Evolutionary conservation across 2,329 filamentous ascomycete genomes (phyloP).

Genomic region (Clarireedia monteithiana): DNA sequence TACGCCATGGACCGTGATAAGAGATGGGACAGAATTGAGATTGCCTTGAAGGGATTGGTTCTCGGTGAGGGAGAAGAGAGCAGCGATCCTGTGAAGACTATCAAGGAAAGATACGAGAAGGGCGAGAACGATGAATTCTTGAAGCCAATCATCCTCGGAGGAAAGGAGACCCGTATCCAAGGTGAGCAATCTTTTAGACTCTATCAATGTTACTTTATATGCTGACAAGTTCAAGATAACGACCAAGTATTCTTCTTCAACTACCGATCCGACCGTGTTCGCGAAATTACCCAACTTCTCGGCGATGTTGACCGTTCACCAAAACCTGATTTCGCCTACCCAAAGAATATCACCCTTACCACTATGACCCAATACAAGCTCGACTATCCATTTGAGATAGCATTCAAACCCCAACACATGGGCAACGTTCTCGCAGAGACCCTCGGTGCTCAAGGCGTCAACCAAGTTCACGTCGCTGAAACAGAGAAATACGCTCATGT

Average conservation of each 20-base stretch:
- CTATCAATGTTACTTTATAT: background rate
- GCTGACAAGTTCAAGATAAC: conserved; percentile 48
- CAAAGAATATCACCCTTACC: conserved; percentile 76
- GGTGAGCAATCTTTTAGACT: conserved; percentile 39
- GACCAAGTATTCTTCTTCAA: conserved; percentile 99
- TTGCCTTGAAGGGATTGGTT: conserved; percentile 77
- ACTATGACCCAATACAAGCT: conserved; percentile 99
- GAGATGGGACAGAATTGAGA: conserved; percentile 91
- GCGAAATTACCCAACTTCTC: conserved; percentile 90
- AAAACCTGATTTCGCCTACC: conserved; percentile 84
- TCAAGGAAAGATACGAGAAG: conserved; percentile 81
- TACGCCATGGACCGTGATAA: conserved; percentile 99
- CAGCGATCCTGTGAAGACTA: conserved; percentile 75
- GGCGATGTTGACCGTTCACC: conserved; percentile 89
- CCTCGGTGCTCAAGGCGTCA: conserved; percentile 78
- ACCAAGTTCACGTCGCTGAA: conserved; percentile 95
- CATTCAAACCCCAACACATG: conserved; percentile 93
- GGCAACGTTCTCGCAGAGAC: conserved; percentile 97
- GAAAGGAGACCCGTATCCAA: conserved; percentile 77
- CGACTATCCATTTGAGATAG: conserved; percentile 85
- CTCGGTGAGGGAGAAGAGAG: conserved; percentile 80
- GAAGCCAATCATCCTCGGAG: conserved; percentile 92
- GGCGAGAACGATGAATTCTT: conserved; percentile 95
- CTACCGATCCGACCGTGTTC: conserved; percentile 96
- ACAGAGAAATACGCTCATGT: conserved; percentile 99